Conservation (phyloP, 495 filamentous ascomycete genomes). For the Lepidopterella palustris region DNA sequence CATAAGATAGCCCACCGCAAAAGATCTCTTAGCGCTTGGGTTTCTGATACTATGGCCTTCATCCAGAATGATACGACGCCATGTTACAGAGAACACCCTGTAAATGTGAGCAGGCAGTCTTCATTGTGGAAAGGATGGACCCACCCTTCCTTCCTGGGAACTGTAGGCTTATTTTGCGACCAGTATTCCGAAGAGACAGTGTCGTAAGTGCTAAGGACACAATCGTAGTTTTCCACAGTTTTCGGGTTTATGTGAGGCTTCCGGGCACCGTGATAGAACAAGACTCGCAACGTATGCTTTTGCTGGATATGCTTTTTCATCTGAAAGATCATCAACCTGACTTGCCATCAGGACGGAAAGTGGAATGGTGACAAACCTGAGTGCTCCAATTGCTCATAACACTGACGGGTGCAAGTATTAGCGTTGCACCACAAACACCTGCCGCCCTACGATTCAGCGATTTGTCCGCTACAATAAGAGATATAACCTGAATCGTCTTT, state of each 20-base stretch:
- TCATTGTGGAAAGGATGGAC: constrained; percentile 30
- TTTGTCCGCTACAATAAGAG: constrained; percentile 61
- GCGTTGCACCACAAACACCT: constrained; percentile 45
- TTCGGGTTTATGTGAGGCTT: constrained; percentile 47
- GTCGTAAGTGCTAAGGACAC: constrained; percentile 83
- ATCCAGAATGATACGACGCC: constrained; percentile 79
- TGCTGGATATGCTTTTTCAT: constrained; percentile 64
- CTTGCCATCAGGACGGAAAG: neutral
- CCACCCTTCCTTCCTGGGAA: constrained; percentile 24
- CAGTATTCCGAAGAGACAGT: constrained; percentile 29
- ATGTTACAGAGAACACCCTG: constrained; percentile 57
- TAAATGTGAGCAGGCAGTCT: constrained; percentile 22
- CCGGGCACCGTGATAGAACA: constrained; percentile 68
- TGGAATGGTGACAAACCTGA: constrained; percentile 40
- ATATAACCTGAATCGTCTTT: constrained; percentile 86
- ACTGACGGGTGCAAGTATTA: constrained; percentile 77
- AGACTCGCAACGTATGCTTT: constrained; percentile 54
- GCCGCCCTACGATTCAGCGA: constrained; percentile 32
- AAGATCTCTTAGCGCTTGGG: constrained; percentile 60
- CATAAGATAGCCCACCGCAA: constrained; percentile 58
- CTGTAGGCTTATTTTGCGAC: constrained; percentile 18
- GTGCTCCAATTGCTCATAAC: constrained; percentile 92
- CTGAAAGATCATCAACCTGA: neutral
- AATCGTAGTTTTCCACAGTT: constrained; percentile 55
- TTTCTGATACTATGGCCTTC: constrained; percentile 87